Evolutionary conservation across 2,329 filamentous ascomycete genomes (phyloP).

Genomic region (Thyridium curvatum): DNA sequence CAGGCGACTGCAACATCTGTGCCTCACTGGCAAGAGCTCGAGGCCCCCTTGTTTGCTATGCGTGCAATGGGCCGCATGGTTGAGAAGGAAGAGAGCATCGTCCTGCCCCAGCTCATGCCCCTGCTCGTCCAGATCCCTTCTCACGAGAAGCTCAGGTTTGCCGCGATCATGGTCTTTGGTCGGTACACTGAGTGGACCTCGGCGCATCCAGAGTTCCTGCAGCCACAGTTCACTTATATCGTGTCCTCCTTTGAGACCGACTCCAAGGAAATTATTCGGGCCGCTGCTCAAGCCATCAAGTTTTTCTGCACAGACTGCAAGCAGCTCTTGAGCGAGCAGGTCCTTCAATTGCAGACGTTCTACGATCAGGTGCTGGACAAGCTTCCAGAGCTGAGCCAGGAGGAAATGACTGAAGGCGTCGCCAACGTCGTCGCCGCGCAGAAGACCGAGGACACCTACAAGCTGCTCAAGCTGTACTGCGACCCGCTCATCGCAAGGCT

Average conservation of each 20-base stretch:
- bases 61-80: conserved; percentile 97
- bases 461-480: conserved; percentile 84
- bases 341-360: conserved; percentile 82
- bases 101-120: conserved; percentile 87
- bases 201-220: conserved; percentile 84
- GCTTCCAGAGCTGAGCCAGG: conserved; percentile 79
- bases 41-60: conserved; percentile 92
- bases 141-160: conserved; percentile 97
- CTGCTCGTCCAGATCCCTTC: conserved; percentile 89
- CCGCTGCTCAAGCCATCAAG: conserved; percentile 88
- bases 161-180: conserved; percentile 94
- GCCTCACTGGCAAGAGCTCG: conserved; percentile 92
- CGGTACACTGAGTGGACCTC: conserved; percentile 98
- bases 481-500: conserved; percentile 82
- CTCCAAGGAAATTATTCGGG: conserved; percentile 85
- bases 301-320: conserved; percentile 97
- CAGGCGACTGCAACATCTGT: conserved; percentile 70
- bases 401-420: conserved; percentile 94
- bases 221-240: conserved; percentile 92
- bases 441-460: conserved; percentile 72
- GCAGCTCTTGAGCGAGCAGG: conserved; percentile 75
- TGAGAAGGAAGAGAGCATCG: conserved; percentile 75
- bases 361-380: conserved; percentile 86
- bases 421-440: conserved; percentile 87
- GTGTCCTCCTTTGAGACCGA: conserved; percentile 85